These are phyloP conservation scores for Penicillium herquei DNA, from an alignment of 495 filamentous ascomycete genomes.

Conservation along the genomic window DNA sequence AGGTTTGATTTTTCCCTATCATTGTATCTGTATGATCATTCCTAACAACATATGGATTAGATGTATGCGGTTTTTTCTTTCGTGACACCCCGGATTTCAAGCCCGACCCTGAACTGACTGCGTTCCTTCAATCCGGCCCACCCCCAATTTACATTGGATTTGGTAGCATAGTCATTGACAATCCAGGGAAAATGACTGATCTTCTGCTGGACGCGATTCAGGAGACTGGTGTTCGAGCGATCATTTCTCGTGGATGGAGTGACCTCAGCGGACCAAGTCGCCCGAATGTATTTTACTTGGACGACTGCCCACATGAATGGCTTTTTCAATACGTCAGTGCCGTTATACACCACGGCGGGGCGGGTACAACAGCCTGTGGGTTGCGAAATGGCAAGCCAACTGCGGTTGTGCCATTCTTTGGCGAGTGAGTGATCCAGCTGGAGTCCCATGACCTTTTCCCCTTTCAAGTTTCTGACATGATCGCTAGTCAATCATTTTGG, in stretches of 20 bases:
- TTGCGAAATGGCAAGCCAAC: constrained; percentile 54
- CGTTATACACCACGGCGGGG: constrained; percentile 63
- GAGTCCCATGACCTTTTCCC: too few relatives aligned
- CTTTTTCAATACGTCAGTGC: constrained; percentile 57
- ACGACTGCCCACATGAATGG: constrained; percentile 63
- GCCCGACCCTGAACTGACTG: constrained; percentile 42
- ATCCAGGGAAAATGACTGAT: constrained; percentile 47
- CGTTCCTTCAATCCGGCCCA: constrained; percentile 49
- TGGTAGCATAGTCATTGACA: constrained; percentile 61
- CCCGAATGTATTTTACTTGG: constrained; percentile 49
- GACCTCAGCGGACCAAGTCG: constrained; percentile 42
- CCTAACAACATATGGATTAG: constrained; percentile 5
- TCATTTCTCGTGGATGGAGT: constrained; percentile 61
- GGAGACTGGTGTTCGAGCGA: constrained; percentile 48
- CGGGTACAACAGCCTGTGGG: constrained; percentile 59
- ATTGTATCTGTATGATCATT: too few relatives aligned
- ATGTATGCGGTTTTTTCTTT: constrained; percentile 61
- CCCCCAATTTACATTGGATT: constrained; percentile 64
- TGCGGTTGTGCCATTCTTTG: constrained; percentile 61
- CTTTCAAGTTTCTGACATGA: neutral
- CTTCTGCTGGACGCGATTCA: constrained; percentile 51
- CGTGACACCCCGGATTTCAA: constrained; percentile 43
- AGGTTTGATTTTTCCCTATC: too few relatives aligned
- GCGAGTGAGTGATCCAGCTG: constrained; percentile 39
- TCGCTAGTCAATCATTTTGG: constrained; percentile 69